phyloP scores from a whole-genome alignment of 805 yeast species.

The Scheffersomyces lignosus region DNA sequence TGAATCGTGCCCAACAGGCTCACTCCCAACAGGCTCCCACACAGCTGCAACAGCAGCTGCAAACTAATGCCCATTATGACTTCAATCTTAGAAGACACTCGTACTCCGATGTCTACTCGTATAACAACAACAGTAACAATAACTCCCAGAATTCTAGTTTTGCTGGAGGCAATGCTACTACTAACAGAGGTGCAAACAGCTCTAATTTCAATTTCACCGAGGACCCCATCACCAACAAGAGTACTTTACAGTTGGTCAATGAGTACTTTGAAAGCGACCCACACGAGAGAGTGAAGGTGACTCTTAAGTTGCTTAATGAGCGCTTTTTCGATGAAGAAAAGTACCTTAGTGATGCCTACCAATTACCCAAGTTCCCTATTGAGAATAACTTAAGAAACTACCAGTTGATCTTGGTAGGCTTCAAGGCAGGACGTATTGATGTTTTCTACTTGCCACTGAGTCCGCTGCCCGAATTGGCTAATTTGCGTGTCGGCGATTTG shows the following conservation, averaged over 20 bases:
- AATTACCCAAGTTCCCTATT: conserved; percentile 25
- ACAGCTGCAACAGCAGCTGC: neutral
- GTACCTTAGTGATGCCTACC: conserved; percentile 29
- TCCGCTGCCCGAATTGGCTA: conserved; percentile 18
- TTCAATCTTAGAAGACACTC: conserved; percentile 6
- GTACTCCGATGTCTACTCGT: conserved; percentile 5
- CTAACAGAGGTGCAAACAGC: neutral
- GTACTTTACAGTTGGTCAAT: conserved; percentile 21
- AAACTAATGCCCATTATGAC: neutral
- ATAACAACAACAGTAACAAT: neutral
- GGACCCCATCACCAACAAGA: neutral
- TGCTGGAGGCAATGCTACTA: no score
- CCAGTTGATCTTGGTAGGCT: conserved; percentile 62
- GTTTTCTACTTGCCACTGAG: conserved; percentile 60
- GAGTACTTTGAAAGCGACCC: conserved; percentile 39
- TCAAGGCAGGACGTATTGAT: conserved; percentile 79
- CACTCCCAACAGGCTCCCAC: neutral
- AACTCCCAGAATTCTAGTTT: neutral
- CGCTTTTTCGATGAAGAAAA: conserved; percentile 30
- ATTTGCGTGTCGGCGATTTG: conserved; percentile 56
- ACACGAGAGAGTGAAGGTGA: conserved; percentile 40
- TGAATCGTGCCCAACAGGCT: neutral
- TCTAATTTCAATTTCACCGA: neutral
- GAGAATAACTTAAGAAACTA: conserved; percentile 29
- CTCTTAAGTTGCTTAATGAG: conserved; percentile 25